Evolutionary conservation across 306 rosid genomes (phyloP), one percentile per base, ranked within the genome.

Genomic region (Cicer pinnatifidum): DNA sequence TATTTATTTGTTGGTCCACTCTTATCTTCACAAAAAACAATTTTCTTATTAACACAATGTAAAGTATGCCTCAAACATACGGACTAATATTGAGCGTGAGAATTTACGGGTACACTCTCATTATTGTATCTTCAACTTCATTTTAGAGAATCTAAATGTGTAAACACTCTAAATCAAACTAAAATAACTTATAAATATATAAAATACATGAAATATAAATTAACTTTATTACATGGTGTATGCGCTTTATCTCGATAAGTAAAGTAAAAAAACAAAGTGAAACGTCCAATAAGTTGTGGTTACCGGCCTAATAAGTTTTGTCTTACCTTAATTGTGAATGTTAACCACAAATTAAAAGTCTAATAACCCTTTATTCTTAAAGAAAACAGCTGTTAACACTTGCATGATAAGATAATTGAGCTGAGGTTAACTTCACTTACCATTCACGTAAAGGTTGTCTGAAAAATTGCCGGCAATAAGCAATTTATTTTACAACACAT

Each of bases 401-500:
- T 84, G 84, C 83, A 71, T 81, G 44, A 45, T 43, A 83, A 83
- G 86, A 59, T 67, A 80, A 67, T 80, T 76, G 81, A 11, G 53
- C 43, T 6, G 66, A 53, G 87, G 88, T 81, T 83, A 82, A 81
- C 88, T 83, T 88, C 85, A 84, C 88, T 87, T 86, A 81, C 87
- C 92, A 86, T 83, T 76, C 75, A 88, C 81, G 90, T 79, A 86
- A 88, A 82, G 88, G 68, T 71, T 85, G 96, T 83, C 87, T 74
- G 67, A 59, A 48, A 8, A 53, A 65, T 65, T 57, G 89, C 85
- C 75, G 44, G 90, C 91, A 88, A 39, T 62, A 79, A 82, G 88
- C 80, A 81, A 85, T 75, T 81, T 53, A 47, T 35, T 53, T 78
- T 70, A 81, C 70, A 23, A 39, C 85, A 68, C 43, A 75, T 78